Conservation (phyloP, 2,329 filamentous ascomycete species). For the Purpureocillium takamizusanense region DNA sequence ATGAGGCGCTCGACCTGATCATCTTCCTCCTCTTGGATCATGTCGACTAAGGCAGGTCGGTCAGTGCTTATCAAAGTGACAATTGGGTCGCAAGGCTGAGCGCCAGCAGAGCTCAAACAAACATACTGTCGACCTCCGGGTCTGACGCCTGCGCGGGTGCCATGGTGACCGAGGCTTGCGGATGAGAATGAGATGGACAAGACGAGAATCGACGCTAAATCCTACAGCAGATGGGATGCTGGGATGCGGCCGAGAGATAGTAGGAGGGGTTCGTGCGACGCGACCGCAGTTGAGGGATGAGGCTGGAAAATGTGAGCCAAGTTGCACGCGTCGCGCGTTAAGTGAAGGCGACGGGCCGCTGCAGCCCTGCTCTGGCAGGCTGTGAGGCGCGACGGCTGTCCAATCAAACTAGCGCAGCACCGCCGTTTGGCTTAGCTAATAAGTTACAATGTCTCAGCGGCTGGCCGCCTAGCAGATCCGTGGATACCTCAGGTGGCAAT, state of each 20-base stretch:
- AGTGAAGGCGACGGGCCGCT: constrained; percentile 13
- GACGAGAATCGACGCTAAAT: too few relatives aligned
- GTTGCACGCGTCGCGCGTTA: constrained; percentile 28
- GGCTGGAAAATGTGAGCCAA: constrained; percentile 3
- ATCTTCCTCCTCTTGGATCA: constrained; percentile 57
- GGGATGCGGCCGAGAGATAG: too few relatives aligned
- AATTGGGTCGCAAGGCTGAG: background rate
- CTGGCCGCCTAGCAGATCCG: too few relatives aligned
- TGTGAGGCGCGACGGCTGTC: background rate
- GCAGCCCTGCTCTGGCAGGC: background rate
- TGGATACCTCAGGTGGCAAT: too few relatives aligned
- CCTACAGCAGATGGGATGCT: too few relatives aligned
- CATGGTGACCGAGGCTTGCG: constrained; percentile 14
- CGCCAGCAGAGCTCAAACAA: background rate
- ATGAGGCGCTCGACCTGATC: constrained; percentile 77
- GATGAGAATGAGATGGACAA: background rate
- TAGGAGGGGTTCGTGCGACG: too few relatives aligned
- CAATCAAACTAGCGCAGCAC: too few relatives aligned
- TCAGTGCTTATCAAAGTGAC: constrained; percentile 1
- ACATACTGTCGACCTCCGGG: constrained; percentile 26
- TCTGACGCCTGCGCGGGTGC: constrained; percentile 25
- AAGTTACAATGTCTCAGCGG: too few relatives aligned
- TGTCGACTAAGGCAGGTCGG: constrained; percentile 20
- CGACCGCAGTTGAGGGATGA: too few relatives aligned
- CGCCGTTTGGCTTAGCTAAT: too few relatives aligned